These are phyloP conservation scores for Myochromella boudieri DNA, from an alignment of 768 basidiomycete genomes.

Conservation along the genomic window DNA sequence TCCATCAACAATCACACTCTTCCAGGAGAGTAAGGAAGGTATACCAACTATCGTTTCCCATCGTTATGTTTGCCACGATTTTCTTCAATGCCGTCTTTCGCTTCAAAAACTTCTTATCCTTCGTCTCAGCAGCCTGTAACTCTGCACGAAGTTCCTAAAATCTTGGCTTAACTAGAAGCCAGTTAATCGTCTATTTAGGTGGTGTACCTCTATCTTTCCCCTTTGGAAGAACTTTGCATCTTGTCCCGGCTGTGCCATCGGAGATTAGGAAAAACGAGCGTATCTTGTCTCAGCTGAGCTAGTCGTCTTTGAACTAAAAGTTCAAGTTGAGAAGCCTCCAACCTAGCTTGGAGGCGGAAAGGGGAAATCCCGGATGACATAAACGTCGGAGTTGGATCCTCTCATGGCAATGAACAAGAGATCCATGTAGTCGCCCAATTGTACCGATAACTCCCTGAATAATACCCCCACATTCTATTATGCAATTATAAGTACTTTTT, in stretches of 20 bases:
- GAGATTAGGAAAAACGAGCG: not conserved
- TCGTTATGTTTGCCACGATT: conserved; percentile 98
- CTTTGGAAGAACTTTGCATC: conserved; percentile 92
- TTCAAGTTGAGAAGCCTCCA: not conserved
- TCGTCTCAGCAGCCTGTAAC: conserved; percentile 85
- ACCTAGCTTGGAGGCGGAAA: too few species aligned
- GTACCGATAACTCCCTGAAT: not conserved
- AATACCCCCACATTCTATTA: not conserved
- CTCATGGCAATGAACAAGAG: too few species aligned
- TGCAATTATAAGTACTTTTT: too few species aligned
- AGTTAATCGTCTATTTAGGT: conserved; percentile 4
- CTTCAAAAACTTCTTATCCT: conserved; percentile 95
- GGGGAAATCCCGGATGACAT: too few species aligned
- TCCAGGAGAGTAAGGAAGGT: conserved; percentile 21
- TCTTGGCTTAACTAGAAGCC: conserved; percentile 1
- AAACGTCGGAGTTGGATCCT: too few species aligned
- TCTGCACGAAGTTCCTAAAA: conserved; percentile 86
- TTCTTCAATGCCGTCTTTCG: conserved; percentile 95
- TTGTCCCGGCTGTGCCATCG: conserved; percentile 66
- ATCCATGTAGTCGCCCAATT: not conserved
- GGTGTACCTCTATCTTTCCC: conserved; percentile 85
- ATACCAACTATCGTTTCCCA: conserved; percentile 97
- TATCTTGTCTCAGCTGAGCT: not conserved
- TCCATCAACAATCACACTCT: conserved; percentile 19
- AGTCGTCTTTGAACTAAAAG: not conserved